These are phyloP conservation scores for Ustilago sp. DNA, from an alignment of 1,284 basidiomycete genomes.

Conservation along the genomic window DNA sequence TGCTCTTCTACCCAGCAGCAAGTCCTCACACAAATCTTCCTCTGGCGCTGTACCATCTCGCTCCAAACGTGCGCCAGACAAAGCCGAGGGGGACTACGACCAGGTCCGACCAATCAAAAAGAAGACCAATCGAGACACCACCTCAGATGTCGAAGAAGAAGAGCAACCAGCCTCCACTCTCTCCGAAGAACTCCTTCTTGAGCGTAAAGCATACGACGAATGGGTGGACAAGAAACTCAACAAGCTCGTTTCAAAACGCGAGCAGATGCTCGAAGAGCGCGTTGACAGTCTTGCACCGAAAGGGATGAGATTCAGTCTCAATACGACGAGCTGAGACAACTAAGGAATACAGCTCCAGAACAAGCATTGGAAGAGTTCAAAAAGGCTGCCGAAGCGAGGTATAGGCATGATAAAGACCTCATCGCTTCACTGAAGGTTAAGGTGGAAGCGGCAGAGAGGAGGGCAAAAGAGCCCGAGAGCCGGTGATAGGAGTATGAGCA, in stretches of 20 bases:
- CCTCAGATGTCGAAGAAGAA: conserved; percentile 9
- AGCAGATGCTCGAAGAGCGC: conserved; percentile 52
- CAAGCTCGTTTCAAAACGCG: conserved; percentile 41
- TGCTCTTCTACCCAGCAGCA: conserved; percentile 10
- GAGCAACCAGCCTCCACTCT: not conserved
- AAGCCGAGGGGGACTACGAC: conserved; percentile 14
- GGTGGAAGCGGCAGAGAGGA: conserved; percentile 47
- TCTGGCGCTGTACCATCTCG: conserved; percentile 7
- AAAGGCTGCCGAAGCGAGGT: conserved; percentile 55
- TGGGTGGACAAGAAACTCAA: conserved; percentile 49
- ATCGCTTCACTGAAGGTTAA: conserved; percentile 51
- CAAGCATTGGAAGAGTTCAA: conserved; percentile 56
- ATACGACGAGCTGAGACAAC: conserved; percentile 63
- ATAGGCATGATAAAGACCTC: conserved; percentile 47
- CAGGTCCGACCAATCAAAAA: conserved; percentile 24
- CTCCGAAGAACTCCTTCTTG: conserved; percentile 35
- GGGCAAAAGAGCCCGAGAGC: conserved; percentile 28
- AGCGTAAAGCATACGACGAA: conserved; percentile 34
- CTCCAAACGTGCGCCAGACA: conserved; percentile 19
- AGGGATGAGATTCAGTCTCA: conserved; percentile 63
- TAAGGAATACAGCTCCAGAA: conserved; percentile 58
- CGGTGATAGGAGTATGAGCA: conserved; percentile 41
- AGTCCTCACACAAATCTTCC: conserved; percentile 14
- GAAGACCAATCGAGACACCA: conserved; percentile 8
- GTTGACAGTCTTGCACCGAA: conserved; percentile 48